These are phyloP conservation scores for Colletotrichum agaves DNA, from an alignment of 2,329 filamentous ascomycete species.

Conservation along the genomic window DNA sequence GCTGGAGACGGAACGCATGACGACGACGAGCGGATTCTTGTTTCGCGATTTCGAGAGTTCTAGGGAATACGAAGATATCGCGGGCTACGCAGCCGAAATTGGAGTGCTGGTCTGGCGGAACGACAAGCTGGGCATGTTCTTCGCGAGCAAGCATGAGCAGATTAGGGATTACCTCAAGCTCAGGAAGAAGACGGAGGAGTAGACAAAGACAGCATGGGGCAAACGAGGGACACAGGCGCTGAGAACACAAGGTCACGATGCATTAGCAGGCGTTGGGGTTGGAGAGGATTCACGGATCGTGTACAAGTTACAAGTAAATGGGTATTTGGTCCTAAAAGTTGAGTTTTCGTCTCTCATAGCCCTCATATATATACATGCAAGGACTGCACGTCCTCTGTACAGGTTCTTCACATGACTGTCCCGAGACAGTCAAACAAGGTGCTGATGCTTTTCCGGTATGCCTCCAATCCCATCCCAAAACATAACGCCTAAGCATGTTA, in stretches of 20 bases:
- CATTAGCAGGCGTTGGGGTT: conserved; percentile 39
- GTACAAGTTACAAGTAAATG: conserved; percentile 34
- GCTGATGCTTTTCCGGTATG: neutral
- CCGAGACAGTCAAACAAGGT: neutral
- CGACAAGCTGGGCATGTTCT: conserved; percentile 84
- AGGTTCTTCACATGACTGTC: neutral
- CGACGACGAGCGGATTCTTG: conserved; percentile 82
- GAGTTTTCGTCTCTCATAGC: conserved; percentile 30
- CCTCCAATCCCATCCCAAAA: neutral
- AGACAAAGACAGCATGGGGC: neutral
- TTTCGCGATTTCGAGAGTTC: conserved; percentile 86
- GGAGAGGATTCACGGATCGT: conserved; percentile 11
- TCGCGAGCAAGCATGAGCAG: conserved; percentile 91
- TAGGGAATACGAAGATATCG: conserved; percentile 76
- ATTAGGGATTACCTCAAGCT: conserved; percentile 82
- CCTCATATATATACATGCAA: conserved; percentile 2
- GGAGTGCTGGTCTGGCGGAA: conserved; percentile 91
- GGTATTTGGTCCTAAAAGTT: conserved; percentile 26
- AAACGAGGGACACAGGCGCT: conserved; percentile 1
- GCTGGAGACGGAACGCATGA: conserved; percentile 95
- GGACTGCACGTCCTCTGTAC: conserved; percentile 3
- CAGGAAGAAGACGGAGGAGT: conserved; percentile 61
- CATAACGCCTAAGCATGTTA: conserved; percentile 19
- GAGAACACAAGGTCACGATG: conserved; percentile 15
- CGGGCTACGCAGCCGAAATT: conserved; percentile 86